Percentiles rank a stretch among this genome's conserved stretches.
These are phyloP conservation scores for Neonectria hederae DNA, from an alignment of 2,329 filamentous ascomycete genomes.

Conservation along the genomic window DNA sequence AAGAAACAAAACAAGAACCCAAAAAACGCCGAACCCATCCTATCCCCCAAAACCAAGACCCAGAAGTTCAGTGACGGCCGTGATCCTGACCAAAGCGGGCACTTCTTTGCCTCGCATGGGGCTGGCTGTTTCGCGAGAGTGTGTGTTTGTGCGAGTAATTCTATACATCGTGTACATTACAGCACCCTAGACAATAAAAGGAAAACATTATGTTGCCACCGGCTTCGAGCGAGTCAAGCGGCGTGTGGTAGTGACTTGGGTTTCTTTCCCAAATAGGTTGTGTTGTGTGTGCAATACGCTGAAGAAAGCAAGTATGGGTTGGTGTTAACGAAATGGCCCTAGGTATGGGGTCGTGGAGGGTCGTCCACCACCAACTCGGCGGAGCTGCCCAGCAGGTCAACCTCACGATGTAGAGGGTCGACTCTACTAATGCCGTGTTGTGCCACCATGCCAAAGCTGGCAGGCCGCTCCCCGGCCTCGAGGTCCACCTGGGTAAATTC, in stretches of 20 bases:
- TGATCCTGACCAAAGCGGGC: slow-evolving; percentile 23
- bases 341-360: slow-evolving; percentile 39
- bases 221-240: background rate
- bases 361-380: slow-evolving; percentile 67
- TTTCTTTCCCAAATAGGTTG: background rate
- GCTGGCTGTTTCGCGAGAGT: slow-evolving; percentile 10
- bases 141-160: slow-evolving; percentile 27
- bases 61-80: slow-evolving; percentile 20
- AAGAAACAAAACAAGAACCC: slow-evolving; percentile 20
- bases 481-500: slow-evolving; percentile 56
- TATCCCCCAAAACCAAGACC: slow-evolving; percentile 26
- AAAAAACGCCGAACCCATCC: slow-evolving; percentile 34
- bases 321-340: slow-evolving; percentile 4
- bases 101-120: slow-evolving; percentile 16
- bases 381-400: slow-evolving; percentile 61
- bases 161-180: slow-evolving; percentile 41
- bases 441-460: slow-evolving; percentile 65
- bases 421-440: slow-evolving; percentile 66
- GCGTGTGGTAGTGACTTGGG: background rate
- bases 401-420: slow-evolving; percentile 56
- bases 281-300: background rate
- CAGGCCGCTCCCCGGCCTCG: slow-evolving; percentile 56
- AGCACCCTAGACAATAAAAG: slow-evolving; percentile 22
- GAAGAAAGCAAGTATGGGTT: background rate
- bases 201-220: slow-evolving; percentile 32